Evolutionary conservation across 2,329 filamentous ascomycete genomes (phyloP).

Genomic region (Elsinoe arachidis): DNA sequence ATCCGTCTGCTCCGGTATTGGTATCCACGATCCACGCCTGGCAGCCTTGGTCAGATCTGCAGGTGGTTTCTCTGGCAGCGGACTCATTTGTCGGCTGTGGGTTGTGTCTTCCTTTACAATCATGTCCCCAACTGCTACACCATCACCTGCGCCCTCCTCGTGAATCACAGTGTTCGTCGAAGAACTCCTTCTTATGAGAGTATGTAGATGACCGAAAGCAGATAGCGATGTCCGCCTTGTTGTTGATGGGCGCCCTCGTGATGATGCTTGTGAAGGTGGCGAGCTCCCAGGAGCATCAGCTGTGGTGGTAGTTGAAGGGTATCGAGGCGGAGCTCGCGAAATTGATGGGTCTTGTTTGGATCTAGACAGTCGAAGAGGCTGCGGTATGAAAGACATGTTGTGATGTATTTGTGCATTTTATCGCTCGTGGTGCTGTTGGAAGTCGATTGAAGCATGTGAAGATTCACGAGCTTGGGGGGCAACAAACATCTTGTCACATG

Average conservation of each 20-base stretch:
- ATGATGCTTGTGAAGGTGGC: background rate
- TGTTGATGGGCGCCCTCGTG: background rate
- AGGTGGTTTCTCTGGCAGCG: background rate
- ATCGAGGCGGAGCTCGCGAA: background rate
- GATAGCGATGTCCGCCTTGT: constrained; percentile 27
- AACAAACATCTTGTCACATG: constrained; percentile 5
- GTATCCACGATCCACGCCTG: constrained; percentile 26
- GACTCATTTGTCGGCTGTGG: background rate
- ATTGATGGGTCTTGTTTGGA: background rate
- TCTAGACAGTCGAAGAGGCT: background rate
- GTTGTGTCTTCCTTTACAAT: background rate
- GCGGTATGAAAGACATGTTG: background rate
- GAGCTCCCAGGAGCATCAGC: background rate
- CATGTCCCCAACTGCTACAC: background rate
- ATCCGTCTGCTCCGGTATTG: constrained; percentile 26
- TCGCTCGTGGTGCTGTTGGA: background rate
- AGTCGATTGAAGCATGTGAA: background rate
- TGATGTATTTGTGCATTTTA: background rate
- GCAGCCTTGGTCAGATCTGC: constrained; percentile 14
- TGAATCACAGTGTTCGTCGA: constrained; percentile 14
- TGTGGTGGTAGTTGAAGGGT: background rate
- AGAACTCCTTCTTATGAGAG: constrained; percentile 24
- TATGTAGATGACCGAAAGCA: constrained; percentile 26
- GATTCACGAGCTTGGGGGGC: background rate
- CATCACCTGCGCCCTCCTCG: constrained; percentile 15